A percentile compares a stretch with the other conserved stretches of the same genome.
phyloP scores from a whole-genome alignment of 208 protist genomes.

The Trypanosoma congolense region DNA sequence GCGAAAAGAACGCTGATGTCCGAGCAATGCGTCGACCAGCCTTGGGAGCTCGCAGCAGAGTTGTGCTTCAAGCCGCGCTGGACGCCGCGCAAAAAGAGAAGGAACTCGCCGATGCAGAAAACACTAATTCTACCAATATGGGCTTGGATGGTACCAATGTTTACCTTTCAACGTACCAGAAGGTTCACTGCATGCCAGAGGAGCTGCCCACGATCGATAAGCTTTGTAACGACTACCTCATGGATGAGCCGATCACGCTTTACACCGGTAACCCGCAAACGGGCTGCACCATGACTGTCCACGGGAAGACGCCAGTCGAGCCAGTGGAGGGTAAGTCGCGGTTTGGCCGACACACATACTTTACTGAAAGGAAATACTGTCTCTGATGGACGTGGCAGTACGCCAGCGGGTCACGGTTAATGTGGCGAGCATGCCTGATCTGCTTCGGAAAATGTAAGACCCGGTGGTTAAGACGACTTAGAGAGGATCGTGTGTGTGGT shows the following conservation, averaged over 20 bases:
- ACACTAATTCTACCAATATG: slow-evolving; percentile 5
- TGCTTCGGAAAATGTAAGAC: too few relatives aligned
- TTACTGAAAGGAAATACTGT: slow-evolving; percentile 75
- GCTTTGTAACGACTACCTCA: slow-evolving; percentile 61
- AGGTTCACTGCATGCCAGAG: slow-evolving; percentile 29
- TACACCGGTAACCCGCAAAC: slow-evolving; percentile 81
- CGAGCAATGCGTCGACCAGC: slow-evolving; percentile 37
- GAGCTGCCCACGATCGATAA: slow-evolving; percentile 49
- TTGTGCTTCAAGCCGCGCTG: slow-evolving; percentile 52
- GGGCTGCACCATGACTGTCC: slow-evolving; percentile 78
- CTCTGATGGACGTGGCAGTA: too few relatives aligned
- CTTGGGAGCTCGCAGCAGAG: slow-evolving; percentile 65
- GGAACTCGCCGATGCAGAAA: slow-evolving; percentile 17
- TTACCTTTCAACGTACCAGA: slow-evolving; percentile 24
- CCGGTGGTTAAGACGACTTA: too few relatives aligned
- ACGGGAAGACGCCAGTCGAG: slow-evolving; percentile 79
- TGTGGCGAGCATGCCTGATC: too few relatives aligned
- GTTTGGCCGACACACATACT: slow-evolving; percentile 81
- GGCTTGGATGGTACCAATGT: slow-evolving; percentile 10
- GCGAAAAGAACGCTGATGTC: slow-evolving; percentile 49
- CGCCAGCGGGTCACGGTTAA: too few relatives aligned
- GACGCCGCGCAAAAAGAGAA: slow-evolving; percentile 41
- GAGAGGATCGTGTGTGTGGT: too few relatives aligned
- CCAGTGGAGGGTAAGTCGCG: slow-evolving; percentile 34
- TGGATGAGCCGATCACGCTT: slow-evolving; percentile 78